Evolutionary conservation across 75 land plant genomes (phyloP).

Genomic region (Picea sitchensis): DNA sequence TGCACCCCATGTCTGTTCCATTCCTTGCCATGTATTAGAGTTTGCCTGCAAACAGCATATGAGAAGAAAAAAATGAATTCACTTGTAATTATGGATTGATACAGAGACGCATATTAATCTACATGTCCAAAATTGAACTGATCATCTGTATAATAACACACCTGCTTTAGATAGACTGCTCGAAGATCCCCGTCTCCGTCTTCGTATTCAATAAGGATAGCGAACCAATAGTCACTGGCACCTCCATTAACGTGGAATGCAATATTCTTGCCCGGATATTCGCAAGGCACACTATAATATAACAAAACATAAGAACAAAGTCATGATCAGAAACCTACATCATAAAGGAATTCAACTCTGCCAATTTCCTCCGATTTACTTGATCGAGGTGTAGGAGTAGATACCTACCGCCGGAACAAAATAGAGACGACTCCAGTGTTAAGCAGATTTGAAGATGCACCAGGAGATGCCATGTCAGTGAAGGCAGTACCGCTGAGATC

Average conservation of each 20-base stretch:
- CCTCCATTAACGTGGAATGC: constrained; percentile 83
- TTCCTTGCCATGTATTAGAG: constrained; percentile 28
- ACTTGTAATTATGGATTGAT: too few relatives aligned
- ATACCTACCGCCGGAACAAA: constrained; percentile 23
- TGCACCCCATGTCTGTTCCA: constrained; percentile 59
- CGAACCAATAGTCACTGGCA: constrained; percentile 71
- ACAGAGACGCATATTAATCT: too few relatives aligned
- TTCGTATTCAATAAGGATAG: constrained; percentile 50
- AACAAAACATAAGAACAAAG: too few relatives aligned
- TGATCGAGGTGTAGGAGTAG: too few relatives aligned
- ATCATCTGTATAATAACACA: background rate
- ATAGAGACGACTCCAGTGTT: constrained; percentile 37
- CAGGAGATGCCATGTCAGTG: constrained; percentile 49
- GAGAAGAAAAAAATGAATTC: too few relatives aligned
- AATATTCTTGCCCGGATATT: constrained; percentile 59
- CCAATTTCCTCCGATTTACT: too few relatives aligned
- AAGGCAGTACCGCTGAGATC: constrained; percentile 70
- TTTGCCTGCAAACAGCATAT: background rate
- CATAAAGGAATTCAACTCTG: too few relatives aligned
- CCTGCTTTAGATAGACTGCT: constrained; percentile 17
- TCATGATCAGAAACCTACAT: too few relatives aligned
- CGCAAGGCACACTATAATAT: constrained; percentile 22
- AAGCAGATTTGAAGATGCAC: constrained; percentile 26
- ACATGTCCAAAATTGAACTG: too few relatives aligned
- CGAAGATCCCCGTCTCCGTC: constrained; percentile 26